These are phyloP conservation scores for Ulota crispa DNA, from an alignment of 225 moss, liverwort and hornwort species.

Conservation along the genomic window DNA sequence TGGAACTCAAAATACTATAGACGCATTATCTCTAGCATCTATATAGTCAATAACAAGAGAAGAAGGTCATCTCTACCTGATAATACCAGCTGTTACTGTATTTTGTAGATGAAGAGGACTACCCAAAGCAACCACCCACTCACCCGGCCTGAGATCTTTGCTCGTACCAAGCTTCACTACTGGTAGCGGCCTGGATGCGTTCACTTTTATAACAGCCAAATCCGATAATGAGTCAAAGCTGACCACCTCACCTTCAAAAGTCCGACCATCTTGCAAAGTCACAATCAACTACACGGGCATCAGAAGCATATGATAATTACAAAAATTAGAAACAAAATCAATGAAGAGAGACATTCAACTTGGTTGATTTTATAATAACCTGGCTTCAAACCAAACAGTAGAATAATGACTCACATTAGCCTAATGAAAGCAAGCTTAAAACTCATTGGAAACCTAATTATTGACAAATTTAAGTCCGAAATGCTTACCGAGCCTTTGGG, in stretches of 20 bases:
- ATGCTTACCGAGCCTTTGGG: conserved; percentile 75
- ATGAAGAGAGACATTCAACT: not conserved
- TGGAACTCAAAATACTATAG: not conserved
- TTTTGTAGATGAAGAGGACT: conserved; percentile 96
- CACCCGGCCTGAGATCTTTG: conserved; percentile 87
- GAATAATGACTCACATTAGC: not conserved
- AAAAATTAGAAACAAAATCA: not conserved
- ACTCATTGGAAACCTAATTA: not conserved
- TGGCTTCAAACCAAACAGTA: not conserved
- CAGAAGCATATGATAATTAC: conserved; percentile 15
- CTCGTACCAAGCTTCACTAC: conserved; percentile 81
- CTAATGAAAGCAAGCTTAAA: not conserved
- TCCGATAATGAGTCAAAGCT: conserved; percentile 79
- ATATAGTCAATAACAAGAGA: not conserved
- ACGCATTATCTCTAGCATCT: conserved; percentile 6
- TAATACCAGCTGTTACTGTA: conserved; percentile 91
- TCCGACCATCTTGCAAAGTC: conserved; percentile 97
- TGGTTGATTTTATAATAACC: not conserved
- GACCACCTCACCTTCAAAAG: conserved; percentile 72
- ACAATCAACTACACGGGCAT: conserved; percentile 69
- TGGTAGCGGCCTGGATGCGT: conserved; percentile 73
- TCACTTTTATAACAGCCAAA: conserved; percentile 92
- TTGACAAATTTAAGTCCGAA: conserved; percentile 20
- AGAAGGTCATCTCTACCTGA: conserved; percentile 60
- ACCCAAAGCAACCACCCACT: conserved; percentile 94